Percentiles rank a stretch among this genome's conserved stretches.
Evolutionary conservation across 208 protist genomes (phyloP).

Genomic region (Lotmaria passim): DNA sequence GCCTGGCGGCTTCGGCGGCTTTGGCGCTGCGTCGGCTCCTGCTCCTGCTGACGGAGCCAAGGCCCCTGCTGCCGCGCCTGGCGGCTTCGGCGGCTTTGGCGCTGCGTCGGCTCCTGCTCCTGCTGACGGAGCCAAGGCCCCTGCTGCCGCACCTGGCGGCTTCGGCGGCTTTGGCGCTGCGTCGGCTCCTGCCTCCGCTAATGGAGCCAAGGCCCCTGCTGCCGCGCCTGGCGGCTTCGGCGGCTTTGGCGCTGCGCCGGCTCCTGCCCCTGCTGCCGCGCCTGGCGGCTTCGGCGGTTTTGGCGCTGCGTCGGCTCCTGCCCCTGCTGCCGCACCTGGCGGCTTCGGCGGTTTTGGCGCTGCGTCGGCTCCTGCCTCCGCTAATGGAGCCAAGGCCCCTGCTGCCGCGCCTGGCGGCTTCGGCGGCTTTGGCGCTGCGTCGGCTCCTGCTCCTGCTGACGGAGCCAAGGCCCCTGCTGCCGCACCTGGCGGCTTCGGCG

Average conservation of each 20-base stretch:
- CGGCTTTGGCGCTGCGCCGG: conserved; percentile 18
- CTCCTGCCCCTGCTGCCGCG: conserved; percentile 4
- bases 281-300: conserved; percentile 19
- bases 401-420: conserved; percentile 16
- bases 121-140: conserved; percentile 26
- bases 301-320: conserved; percentile 26
- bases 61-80: conserved; percentile 27
- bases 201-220: not conserved
- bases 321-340: conserved; percentile 27
- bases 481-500: conserved; percentile 33
- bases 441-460: conserved; percentile 16
- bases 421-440: conserved; percentile 21
- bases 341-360: conserved; percentile 21
- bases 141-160: conserved; percentile 9
- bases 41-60: conserved; percentile 15
- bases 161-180: conserved; percentile 29
- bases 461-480: not conserved
- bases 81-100: conserved; percentile 21
- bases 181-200: conserved; percentile 13
- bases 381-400: conserved; percentile 23
- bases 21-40: conserved; percentile 27
- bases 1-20: conserved; percentile 17
- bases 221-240: conserved; percentile 32
- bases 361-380: conserved; percentile 27
- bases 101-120: conserved; percentile 25